Base-by-base conservation (phyloP, 1,139 yeast genomes). In the Taphrina wiesneri region DNA sequence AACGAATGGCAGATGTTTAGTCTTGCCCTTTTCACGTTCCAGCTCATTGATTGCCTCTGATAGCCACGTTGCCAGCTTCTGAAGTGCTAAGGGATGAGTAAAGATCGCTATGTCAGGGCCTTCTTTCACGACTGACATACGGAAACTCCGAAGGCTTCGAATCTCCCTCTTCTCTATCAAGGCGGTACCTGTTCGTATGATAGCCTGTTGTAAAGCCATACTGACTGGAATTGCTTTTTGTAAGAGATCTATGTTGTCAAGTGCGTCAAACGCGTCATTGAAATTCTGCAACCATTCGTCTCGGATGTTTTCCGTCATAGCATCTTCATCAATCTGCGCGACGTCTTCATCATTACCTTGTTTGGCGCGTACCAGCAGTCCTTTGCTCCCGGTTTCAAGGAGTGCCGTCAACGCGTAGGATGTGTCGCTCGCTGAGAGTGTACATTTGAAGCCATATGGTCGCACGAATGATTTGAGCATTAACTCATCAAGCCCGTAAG, bases 261-360 rank as follows among this genome's bases (percentile, higher is more conserved):
- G 79, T 0, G 98, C 90, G 77, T 93, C 99, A 95, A 96, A 95
- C 15, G 96, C 89, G 36, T 85, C 82, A 98, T 99, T 93, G 75
- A 95, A 95, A 74, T 92, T 91, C 64, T 84, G 83, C 2, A 92
- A 85, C 96, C 97, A 93, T 57, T 85, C 83, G 71, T 88, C 92
- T 2, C 64, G 56, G 15, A 60, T 60, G 41, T 25, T 51, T n/a
- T 72, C 85, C 79, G 65, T 78, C 78, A 17, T 23, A 28, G 65
- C 64, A 45, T 60, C 62, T 59, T 56, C 36, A 17, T 67, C 68
- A 11, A 59, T 69, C 32, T 56, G 41, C 71, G 72, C 6, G 36
- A 26, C 1, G 36, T 63, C 53, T 19, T 51, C 67, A 17, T 54
- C 65, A 15, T 63, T 60, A 13, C 56, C 45, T 19, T 39, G 67